phyloP scores from a whole-genome alignment of 768 basidiomycete species.

The Lenzites betulinus region DNA sequence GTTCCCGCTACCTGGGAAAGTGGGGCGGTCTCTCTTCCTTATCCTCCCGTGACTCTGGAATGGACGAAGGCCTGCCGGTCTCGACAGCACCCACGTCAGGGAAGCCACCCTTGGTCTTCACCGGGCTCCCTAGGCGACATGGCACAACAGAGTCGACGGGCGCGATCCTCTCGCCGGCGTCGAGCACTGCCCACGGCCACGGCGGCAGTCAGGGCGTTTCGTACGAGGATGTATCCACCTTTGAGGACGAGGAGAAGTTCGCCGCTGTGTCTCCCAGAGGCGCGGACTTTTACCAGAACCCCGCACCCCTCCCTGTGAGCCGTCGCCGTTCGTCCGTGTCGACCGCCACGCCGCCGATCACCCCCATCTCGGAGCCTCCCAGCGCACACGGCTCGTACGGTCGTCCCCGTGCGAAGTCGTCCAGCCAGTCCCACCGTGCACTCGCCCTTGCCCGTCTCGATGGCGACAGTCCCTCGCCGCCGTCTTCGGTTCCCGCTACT shows the following conservation, averaged over 20 bases:
- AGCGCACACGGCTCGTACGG: conserved; percentile 4
- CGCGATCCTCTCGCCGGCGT: conserved; percentile 11
- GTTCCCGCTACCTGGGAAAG: conserved; percentile 7
- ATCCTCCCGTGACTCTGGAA: conserved; percentile 24
- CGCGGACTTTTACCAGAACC: conserved; percentile 19
- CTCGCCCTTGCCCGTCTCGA: conserved; percentile 22
- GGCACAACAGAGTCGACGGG: conserved; percentile 17
- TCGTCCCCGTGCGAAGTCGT: conserved; percentile 4
- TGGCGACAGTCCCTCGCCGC: conserved; percentile 1
- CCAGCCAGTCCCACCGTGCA: conserved; percentile 17
- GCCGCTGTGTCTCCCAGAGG: not conserved
- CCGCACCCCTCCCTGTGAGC: conserved; percentile 4
- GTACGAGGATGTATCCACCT: conserved; percentile 16
- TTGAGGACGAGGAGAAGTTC: conserved; percentile 17
- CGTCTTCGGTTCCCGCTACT: conserved; percentile 3
- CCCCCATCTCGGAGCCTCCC: conserved; percentile 9
- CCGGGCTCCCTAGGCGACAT: conserved; percentile 2
- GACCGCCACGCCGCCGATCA: not conserved
- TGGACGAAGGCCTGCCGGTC: conserved; percentile 16
- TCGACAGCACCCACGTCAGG: conserved; percentile 6
- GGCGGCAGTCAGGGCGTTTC: conserved; percentile 11
- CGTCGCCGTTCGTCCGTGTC: conserved; percentile 15
- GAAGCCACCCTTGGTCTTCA: conserved; percentile 5
- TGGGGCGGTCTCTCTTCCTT: conserved; percentile 28
- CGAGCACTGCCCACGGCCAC: conserved; percentile 17